These are phyloP conservation scores for Cercospora nicotianae DNA, from an alignment of 2,329 filamentous ascomycete genomes.

Conservation along the genomic window DNA sequence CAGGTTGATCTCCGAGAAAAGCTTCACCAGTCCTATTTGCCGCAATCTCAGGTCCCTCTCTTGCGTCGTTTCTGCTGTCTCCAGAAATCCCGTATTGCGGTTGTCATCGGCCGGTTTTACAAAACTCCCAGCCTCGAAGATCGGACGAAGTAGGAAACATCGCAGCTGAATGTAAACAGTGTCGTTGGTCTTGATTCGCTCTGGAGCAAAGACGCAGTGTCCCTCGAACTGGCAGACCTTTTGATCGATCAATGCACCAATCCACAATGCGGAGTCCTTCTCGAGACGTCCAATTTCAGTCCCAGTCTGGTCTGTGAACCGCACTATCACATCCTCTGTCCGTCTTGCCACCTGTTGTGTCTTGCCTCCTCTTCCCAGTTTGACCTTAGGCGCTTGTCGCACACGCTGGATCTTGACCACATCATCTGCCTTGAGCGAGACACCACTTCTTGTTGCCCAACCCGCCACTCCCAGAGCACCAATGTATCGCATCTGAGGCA, in stretches of 20 bases:
- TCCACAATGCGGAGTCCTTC: constrained; percentile 86
- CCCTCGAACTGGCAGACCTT: constrained; percentile 85
- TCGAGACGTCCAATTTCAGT: constrained; percentile 83
- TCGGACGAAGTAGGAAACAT: constrained; percentile 71
- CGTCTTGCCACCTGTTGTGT: constrained; percentile 57
- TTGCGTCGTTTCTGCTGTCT: constrained; percentile 80
- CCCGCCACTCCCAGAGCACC: constrained; percentile 89
- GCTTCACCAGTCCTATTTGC: constrained; percentile 81
- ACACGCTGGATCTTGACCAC: constrained; percentile 82
- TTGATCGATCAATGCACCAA: constrained; percentile 88
- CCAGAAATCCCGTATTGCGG: constrained; percentile 70
- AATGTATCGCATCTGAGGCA: constrained; percentile 70
- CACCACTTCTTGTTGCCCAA: constrained; percentile 87
- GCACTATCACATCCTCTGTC: constrained; percentile 81
- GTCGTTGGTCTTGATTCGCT: constrained; percentile 82
- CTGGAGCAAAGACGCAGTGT: constrained; percentile 83
- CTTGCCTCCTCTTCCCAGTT: constrained; percentile 42
- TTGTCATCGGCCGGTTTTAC: constrained; percentile 66
- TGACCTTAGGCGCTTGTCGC: constrained; percentile 63
- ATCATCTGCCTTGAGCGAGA: constrained; percentile 75
- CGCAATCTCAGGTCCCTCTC: constrained; percentile 80
- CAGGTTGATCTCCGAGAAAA: constrained; percentile 87
- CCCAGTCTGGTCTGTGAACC: constrained; percentile 78
- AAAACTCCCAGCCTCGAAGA: constrained; percentile 68
- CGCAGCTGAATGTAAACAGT: constrained; percentile 88